These are phyloP conservation scores for Suhomyces atakaporum DNA, from an alignment of 1,139 yeast species.

Conservation along the genomic window DNA sequence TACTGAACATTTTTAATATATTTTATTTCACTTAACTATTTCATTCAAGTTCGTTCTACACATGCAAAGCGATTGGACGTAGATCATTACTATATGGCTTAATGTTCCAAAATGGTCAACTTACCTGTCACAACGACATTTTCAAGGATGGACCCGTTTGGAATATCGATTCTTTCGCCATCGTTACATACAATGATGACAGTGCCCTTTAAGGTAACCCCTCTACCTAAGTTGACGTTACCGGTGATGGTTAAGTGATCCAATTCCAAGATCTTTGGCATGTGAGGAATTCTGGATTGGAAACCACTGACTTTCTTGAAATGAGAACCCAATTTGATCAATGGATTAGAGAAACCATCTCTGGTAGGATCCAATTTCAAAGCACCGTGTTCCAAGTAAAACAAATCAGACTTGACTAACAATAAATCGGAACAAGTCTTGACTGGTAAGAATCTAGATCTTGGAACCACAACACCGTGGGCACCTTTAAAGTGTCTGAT, in stretches of 20 bases:
- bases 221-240: conserved; percentile 88
- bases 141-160: conserved; percentile 91
- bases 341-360: conserved; percentile 86
- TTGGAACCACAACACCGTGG: conserved; percentile 97
- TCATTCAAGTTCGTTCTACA: conserved; percentile 1
- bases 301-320: conserved; percentile 94
- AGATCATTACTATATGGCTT: conserved; percentile 14
- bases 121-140: conserved; percentile 97
- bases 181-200: conserved; percentile 97
- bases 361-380: conserved; percentile 80
- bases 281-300: conserved; percentile 87
- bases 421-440: conserved; percentile 94
- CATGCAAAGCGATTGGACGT: conserved; percentile 1
- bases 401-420: conserved; percentile 94
- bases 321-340: conserved; percentile 93
- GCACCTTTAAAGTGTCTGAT: conserved; percentile 94
- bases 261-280: conserved; percentile 93
- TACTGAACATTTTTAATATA: no score
- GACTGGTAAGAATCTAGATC: conserved; percentile 96
- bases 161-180: conserved; percentile 95
- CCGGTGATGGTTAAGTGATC: conserved; percentile 98
- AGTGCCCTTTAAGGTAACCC: conserved; percentile 91
- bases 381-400: conserved; percentile 89
- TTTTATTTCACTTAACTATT: no score
- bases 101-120: conserved; percentile 93